Base-by-base conservation (phyloP, 2,329 filamentous ascomycete species). In the Hawksworthiomyces lignivorus region DNA sequence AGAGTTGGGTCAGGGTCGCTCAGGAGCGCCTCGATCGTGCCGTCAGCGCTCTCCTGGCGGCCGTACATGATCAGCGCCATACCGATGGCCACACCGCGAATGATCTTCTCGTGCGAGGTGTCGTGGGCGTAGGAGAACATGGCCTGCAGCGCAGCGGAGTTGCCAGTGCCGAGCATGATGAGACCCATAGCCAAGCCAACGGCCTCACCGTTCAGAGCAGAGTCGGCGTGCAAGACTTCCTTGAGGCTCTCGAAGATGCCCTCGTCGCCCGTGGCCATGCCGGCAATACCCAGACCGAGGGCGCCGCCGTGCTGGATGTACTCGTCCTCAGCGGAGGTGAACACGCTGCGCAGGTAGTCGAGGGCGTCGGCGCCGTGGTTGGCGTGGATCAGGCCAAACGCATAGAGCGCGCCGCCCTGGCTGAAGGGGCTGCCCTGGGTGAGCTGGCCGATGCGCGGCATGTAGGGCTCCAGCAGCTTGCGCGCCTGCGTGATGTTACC, bases 11-110 rank as follows among this genome's bases (percentile, higher is more conserved):
- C 90, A 1, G 92, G 86, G 54, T 98, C 92, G 50, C 87, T 88
- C 27, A 98, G 75, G 2, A 98, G 80, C 36, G 87, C 88, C 57
- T 94, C 90, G 51, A 98, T 94, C 54, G 97, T 77, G 56, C 92
- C 85, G 62, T 98, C 92, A 11, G 92, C 92, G 49, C 84, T 84
- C 63, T 98, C 92, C 65, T 97, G 89, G 46, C 88, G 84, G 36
- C 84, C 88, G 55, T 92, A 98, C 90, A 97, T 97, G 68, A 98
- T 95, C 46, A 98, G 72, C 10, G 92, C 88, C 87, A 98, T 97
- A 45, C 92, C 92, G 52, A 98, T 77, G 24, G 92, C 90, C 46
- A 96, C 78, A 59, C 92, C 92, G 37, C 92, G 87, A 19, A 98
- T 88, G 57, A 94, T 97, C 75, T 98, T 98, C 70, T 98, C 92